These are phyloP conservation scores for Blepharisma undulans DNA, from an alignment of 169 alveolate species.

Conservation along the genomic window DNA sequence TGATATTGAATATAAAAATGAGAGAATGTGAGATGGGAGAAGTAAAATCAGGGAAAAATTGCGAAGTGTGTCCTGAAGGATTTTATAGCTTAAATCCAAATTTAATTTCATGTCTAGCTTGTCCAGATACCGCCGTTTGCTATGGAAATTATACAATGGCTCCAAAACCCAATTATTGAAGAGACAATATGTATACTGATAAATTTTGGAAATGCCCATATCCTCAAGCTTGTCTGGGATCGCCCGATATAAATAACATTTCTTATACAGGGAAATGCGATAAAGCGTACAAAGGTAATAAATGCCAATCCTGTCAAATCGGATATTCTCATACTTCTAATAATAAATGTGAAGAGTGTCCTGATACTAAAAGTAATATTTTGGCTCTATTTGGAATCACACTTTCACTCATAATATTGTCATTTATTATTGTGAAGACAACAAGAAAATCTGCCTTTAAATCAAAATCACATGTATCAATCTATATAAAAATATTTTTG, in stretches of 20 bases:
- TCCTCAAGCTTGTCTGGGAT: slow-evolving; percentile 37
- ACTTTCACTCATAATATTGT: neutral
- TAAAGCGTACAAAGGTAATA: slow-evolving; percentile 42
- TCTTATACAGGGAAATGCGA: slow-evolving; percentile 21
- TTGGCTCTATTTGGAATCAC: neutral
- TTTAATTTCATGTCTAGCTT: neutral
- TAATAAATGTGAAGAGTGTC: slow-evolving; percentile 4
- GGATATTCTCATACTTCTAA: slow-evolving; percentile 19
- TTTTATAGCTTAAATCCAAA: neutral
- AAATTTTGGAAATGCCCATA: neutral
- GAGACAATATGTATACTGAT: neutral
- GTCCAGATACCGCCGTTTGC: slow-evolving; percentile 13
- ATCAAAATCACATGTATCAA: neutral
- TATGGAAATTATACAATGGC: neutral
- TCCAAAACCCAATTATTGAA: neutral
- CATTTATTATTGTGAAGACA: neutral
- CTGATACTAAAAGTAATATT: neutral
- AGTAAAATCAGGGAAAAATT: neutral
- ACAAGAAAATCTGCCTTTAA: slow-evolving; percentile 20
- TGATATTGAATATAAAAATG: neutral
- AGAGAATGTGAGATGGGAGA: neutral
- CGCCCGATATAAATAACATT: slow-evolving; percentile 1
- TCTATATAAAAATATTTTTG: slow-evolving; percentile 23
- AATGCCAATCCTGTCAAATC: slow-evolving; percentile 44
- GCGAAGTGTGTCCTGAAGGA: neutral